Conservation (phyloP, 345 rosid species). For the Citrus maxima region DNA sequence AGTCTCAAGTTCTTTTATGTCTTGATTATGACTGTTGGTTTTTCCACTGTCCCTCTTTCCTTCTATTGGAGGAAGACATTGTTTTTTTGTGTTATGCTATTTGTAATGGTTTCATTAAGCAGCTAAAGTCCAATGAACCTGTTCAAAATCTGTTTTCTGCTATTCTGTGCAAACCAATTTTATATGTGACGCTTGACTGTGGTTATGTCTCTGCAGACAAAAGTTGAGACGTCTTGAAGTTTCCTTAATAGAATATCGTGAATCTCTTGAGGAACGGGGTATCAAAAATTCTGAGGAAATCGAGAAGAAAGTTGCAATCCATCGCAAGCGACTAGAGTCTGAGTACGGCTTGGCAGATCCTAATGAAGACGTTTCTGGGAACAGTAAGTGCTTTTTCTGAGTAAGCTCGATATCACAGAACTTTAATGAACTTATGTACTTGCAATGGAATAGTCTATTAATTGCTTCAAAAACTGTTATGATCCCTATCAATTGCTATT, state of each 20-base stretch:
- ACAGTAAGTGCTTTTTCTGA: constrained; percentile 48
- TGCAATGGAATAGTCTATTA: background rate
- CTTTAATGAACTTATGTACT: background rate
- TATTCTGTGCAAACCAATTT: background rate
- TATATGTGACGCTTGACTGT: constrained; percentile 10
- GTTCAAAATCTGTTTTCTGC: background rate
- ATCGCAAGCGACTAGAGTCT: constrained; percentile 71
- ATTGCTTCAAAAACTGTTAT: background rate
- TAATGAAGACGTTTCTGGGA: constrained; percentile 35
- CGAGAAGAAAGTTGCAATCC: constrained; percentile 76
- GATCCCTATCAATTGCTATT: background rate
- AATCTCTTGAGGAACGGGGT: constrained; percentile 90
- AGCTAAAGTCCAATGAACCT: background rate
- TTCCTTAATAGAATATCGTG: constrained; percentile 92
- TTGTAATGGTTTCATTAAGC: background rate
- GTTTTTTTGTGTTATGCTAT: background rate
- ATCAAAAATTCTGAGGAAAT: constrained; percentile 75
- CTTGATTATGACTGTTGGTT: background rate
- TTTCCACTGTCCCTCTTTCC: background rate
- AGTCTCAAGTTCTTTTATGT: background rate
- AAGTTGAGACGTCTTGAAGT: constrained; percentile 89
- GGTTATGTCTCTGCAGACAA: constrained; percentile 50
- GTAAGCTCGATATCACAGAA: background rate
- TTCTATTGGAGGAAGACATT: too few species aligned
- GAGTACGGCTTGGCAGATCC: constrained; percentile 62